phyloP scores from a whole-genome alignment of 257 asterid species.

The Solanum chiquidenum region DNA sequence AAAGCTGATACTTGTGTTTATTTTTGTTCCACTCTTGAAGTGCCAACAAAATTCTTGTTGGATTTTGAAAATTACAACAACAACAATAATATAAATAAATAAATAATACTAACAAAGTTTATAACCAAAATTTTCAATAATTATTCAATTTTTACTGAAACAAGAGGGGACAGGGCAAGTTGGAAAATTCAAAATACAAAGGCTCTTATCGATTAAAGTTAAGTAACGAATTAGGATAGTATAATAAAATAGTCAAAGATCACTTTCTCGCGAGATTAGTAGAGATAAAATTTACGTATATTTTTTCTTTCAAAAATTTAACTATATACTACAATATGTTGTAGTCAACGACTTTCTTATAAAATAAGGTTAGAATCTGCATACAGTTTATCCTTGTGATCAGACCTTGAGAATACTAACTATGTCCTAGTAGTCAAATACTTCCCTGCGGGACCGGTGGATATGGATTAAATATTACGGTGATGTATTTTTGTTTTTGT shows the following conservation, averaged over 20 bases:
- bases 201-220: background rate
- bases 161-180: background rate
- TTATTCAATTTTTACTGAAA: background rate
- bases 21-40: too few relatives aligned
- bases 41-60: background rate
- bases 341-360: too few relatives aligned
- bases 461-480: background rate
- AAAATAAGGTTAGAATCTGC: too few relatives aligned
- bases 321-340: background rate
- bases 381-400: fast-evolving
- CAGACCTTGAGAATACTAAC: background rate
- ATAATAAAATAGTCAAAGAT: background rate
- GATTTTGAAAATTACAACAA: background rate
- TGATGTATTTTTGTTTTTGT: background rate
- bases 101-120: background rate
- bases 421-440: background rate
- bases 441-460: background rate
- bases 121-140: background rate
- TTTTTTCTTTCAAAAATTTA: fast-evolving
- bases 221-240: background rate
- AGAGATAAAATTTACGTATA: fast-evolving
- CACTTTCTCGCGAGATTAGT: background rate
- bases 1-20: too few relatives aligned
- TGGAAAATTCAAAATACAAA: background rate
- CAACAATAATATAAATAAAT: too few relatives aligned